phyloP scores from a whole-genome alignment of 331 rosid species.

The Acacia concinna region DNA sequence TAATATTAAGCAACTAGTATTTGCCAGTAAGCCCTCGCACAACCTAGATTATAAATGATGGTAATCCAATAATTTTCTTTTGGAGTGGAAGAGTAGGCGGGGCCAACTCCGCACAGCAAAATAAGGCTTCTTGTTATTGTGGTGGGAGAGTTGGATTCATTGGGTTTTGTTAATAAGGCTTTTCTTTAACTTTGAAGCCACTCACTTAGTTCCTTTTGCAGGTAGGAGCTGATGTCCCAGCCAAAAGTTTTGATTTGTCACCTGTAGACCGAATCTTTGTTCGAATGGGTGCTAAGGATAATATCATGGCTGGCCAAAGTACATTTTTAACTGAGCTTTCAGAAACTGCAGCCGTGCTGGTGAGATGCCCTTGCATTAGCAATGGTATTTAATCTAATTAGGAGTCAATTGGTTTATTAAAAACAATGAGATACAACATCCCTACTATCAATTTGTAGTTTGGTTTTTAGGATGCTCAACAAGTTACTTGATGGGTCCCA shows the following conservation, averaged over 20 bases:
- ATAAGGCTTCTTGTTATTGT: not conserved
- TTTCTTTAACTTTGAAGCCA: conserved; percentile 15
- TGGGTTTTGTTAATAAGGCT: conserved; percentile 16
- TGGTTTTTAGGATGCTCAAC: conserved; percentile 17
- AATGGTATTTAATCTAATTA: conserved; percentile 4
- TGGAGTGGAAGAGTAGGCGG: not conserved
- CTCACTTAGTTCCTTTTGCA: conserved; percentile 45
- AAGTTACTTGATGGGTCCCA: not conserved
- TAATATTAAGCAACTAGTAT: not conserved
- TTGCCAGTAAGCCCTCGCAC: not conserved
- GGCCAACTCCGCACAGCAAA: not conserved
- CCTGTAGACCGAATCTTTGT: conserved; percentile 88
- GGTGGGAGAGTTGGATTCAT: not conserved
- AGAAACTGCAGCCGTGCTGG: conserved; percentile 94
- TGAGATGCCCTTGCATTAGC: conserved; percentile 42
- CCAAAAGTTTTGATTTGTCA: conserved; percentile 82
- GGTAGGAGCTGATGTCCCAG: conserved; percentile 97
- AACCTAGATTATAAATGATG: not conserved
- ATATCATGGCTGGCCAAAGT: conserved; percentile 97
- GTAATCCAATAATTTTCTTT: not conserved
- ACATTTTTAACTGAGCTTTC: conserved; percentile 93
- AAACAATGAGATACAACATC: not conserved
- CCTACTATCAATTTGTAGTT: not conserved
- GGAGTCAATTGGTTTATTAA: conserved; percentile 8
- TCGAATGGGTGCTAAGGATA: conserved; percentile 97